These are phyloP conservation scores for Phytopythium cucurbitacearum DNA, from an alignment of 352 stramenopile genomes.

Conservation along the genomic window DNA sequence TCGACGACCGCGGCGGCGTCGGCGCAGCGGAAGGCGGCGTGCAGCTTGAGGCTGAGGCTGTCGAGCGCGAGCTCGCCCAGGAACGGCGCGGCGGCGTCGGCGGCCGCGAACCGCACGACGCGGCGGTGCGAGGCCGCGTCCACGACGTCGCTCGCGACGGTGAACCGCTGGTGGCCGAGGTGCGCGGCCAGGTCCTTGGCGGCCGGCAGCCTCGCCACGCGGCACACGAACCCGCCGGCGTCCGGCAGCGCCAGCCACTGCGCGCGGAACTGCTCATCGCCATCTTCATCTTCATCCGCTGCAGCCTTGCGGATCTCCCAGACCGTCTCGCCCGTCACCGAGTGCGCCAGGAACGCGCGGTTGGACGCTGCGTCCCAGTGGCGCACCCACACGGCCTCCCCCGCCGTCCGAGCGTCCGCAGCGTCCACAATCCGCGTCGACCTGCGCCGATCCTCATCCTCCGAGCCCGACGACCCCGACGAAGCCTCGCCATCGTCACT, in stretches of 20 bases:
- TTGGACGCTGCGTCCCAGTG: slow-evolving; percentile 49
- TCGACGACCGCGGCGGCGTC: slow-evolving; percentile 50
- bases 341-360: slow-evolving; percentile 64
- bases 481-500: slow-evolving; percentile 14
- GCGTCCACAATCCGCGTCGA: slow-evolving; percentile 18
- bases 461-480: slow-evolving; percentile 7
- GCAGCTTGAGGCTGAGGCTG: slow-evolving; percentile 60
- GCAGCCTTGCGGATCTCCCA: slow-evolving; percentile 46
- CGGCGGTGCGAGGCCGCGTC: slow-evolving; percentile 20
- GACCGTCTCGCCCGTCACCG: slow-evolving; percentile 54
- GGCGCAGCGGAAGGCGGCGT: slow-evolving; percentile 54
- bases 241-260: slow-evolving; percentile 49
- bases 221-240: slow-evolving; percentile 58
- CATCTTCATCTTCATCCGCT: not conserved
- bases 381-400: slow-evolving; percentile 47
- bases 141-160: slow-evolving; percentile 35
- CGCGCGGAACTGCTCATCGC: slow-evolving; percentile 28
- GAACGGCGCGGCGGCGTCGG: slow-evolving; percentile 33
- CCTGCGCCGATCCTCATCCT: not conserved
- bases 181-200: slow-evolving; percentile 33
- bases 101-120: slow-evolving; percentile 58
- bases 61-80: slow-evolving; percentile 70
- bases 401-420: slow-evolving; percentile 13
- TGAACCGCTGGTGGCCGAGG: slow-evolving; percentile 44
- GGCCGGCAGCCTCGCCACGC: slow-evolving; percentile 47